Conservation (phyloP, 768 basidiomycete genomes). For the Lentinus brumalis region DNA sequence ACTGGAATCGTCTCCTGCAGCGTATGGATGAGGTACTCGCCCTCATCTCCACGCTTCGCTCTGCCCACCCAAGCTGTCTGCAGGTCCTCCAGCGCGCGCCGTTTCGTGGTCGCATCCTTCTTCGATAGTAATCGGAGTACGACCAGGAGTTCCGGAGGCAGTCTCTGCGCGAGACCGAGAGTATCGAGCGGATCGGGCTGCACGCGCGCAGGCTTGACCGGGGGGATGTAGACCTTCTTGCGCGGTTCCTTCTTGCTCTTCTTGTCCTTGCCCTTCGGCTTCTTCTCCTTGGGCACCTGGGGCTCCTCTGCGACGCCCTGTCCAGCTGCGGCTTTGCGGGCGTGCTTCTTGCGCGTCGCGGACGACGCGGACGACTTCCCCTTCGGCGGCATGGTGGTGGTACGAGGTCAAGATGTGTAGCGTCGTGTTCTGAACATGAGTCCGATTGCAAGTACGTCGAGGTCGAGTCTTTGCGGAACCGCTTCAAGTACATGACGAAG, state of each 20-base stretch:
- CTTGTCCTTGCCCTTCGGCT: conserved; percentile 55
- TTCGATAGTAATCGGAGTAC: conserved; percentile 81
- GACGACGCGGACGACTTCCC: conserved; percentile 80
- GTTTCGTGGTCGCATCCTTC: conserved; percentile 86
- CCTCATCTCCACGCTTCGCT: conserved; percentile 45
- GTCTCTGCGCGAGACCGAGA: conserved; percentile 67
- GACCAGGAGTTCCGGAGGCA: conserved; percentile 84
- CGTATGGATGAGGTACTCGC: conserved; percentile 38
- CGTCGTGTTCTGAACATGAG: neutral
- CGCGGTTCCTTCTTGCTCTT: conserved; percentile 66
- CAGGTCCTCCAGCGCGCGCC: conserved; percentile 85
- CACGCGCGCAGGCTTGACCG: conserved; percentile 72
- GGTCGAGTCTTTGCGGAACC: neutral
- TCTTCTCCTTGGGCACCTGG: conserved; percentile 35
- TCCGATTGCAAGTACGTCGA: neutral
- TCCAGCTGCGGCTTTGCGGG: conserved; percentile 61
- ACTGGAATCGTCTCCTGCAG: conserved; percentile 76
- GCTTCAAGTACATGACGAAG: conserved; percentile 8
- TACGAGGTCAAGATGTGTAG: neutral
- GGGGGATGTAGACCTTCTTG: conserved; percentile 86
- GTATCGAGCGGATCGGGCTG: conserved; percentile 87
- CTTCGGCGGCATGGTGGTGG: conserved; percentile 32
- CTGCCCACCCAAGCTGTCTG: conserved; percentile 65
- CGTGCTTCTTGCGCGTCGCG: conserved; percentile 92
- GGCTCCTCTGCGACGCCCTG: conserved; percentile 32